phyloP scores from a whole-genome alignment of 2,329 filamentous ascomycete genomes.

The Epichloe elymi region DNA sequence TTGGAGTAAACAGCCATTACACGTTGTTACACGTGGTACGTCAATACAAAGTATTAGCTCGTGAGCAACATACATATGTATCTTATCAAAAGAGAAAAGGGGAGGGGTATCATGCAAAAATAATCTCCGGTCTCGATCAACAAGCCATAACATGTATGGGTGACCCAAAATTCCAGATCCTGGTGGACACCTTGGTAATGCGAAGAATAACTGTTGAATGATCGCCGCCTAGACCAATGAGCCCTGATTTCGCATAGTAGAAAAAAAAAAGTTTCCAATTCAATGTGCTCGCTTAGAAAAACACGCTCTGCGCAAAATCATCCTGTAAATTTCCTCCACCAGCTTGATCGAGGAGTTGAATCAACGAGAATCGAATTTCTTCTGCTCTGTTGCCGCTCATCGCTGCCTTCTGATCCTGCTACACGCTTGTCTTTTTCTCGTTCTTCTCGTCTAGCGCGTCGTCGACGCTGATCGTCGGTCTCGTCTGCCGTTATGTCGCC shows the following conservation, averaged over 20 bases:
- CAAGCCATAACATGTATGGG: neutral
- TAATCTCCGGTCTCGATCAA: neutral
- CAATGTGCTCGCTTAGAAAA: neutral
- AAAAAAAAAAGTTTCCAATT: neutral
- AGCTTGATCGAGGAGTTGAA: conserved; percentile 38
- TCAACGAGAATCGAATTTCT: conserved; percentile 31
- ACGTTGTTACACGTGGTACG: no score
- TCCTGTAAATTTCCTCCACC: conserved; percentile 45
- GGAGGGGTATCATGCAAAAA: conserved; percentile 1
- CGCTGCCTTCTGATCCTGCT: conserved; percentile 28
- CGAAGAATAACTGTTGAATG: neutral
- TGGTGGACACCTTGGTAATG: neutral
- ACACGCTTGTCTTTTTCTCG: conserved; percentile 20
- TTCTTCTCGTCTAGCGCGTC: conserved; percentile 31
- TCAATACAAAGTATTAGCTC: no score
- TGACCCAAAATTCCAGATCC: neutral
- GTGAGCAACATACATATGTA: neutral
- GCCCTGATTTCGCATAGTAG: neutral
- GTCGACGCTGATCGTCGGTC: conserved; percentile 29
- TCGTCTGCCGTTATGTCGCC: conserved; percentile 29
- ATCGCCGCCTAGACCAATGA: neutral
- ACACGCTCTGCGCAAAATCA: conserved; percentile 9
- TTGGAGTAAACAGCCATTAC: no score
- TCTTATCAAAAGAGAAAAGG: neutral
- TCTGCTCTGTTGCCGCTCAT: conserved; percentile 28